Evolutionary conservation across 2,329 filamentous ascomycete genomes (phyloP).

Genomic region (Aspergillus tubingensis): DNA sequence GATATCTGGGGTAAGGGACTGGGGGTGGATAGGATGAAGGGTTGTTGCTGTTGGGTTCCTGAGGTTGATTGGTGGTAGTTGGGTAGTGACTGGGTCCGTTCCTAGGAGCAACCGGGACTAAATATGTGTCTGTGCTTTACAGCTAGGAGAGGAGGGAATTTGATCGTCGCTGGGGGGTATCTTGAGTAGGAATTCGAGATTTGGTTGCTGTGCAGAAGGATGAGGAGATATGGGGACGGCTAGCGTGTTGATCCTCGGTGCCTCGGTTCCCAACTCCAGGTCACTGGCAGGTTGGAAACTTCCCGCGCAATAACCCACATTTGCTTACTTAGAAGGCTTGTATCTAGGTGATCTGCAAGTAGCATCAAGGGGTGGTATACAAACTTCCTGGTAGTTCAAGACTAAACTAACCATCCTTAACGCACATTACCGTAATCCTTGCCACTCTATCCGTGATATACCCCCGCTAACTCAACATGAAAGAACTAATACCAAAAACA

Average conservation of each 20-base stretch:
- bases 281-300: no score
- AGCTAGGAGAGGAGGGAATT: background rate
- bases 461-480: background rate
- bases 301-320: background rate
- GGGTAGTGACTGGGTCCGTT: background rate
- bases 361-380: no score
- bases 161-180: background rate
- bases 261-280: background rate
- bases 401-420: conserved; percentile 12
- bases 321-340: background rate
- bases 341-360: no score
- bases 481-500: background rate
- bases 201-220: background rate
- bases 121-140: background rate
- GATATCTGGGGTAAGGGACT: background rate
- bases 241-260: background rate
- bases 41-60: no score
- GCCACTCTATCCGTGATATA: conserved; percentile 4
- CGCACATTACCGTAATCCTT: conserved; percentile 8
- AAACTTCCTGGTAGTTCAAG: background rate
- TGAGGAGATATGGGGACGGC: background rate
- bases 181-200: background rate
- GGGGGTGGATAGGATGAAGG: background rate
- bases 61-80: background rate
- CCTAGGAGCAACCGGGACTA: background rate